Evolutionary conservation across 305 asterid species (phyloP), one percentile per base, ranked within the genome.

Genomic region (Solanum hybrid): DNA sequence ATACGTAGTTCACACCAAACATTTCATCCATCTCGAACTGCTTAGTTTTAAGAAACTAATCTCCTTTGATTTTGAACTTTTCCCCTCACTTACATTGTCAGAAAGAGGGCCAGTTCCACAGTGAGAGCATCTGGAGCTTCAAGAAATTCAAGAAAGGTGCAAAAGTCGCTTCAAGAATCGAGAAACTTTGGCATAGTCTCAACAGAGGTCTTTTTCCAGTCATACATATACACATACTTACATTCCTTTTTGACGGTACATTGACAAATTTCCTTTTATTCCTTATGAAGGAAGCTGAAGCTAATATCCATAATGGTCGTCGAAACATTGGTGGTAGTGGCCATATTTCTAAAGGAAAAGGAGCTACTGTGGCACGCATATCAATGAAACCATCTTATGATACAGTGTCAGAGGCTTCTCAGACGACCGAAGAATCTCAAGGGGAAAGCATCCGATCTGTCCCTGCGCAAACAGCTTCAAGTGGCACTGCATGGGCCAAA

Each of bases 331-430:
- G 92, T 13, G 90, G 89, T 73, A 91, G 89, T 69, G 80, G 90
- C 36, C 91, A 89, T 64, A 64, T 46, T 17, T 77, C 91, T 64
- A 94, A 88, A 88, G 93, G 94, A 86, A 94, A 91, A 90, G 94
- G 92, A 35, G 91, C 94, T 31, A 78, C 93, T 4, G 93, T 90
- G 69, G 90, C 94, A 17, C 91, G 92, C 71, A 66, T 91, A 40
- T 89, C 96, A 27, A n/a, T 91, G 26, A 94, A 95, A 90, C 91
- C 91, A 80, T 87, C 97, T 7, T 91, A 88, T 5, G 98, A 96
- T 77, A 93, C 99, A 4, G 92, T 92, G 56, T 96, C 99, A 0
- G 97, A 96, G 89, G 92, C 94, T 71, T 95, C 99, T 22, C 97
- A 95, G 85, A 75, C 78, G 80, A 93, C 98, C 0, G 93, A 92